phyloP scores from a whole-genome alignment of 2,329 filamentous ascomycete species.

The Colletotrichum graminicola region DNA sequence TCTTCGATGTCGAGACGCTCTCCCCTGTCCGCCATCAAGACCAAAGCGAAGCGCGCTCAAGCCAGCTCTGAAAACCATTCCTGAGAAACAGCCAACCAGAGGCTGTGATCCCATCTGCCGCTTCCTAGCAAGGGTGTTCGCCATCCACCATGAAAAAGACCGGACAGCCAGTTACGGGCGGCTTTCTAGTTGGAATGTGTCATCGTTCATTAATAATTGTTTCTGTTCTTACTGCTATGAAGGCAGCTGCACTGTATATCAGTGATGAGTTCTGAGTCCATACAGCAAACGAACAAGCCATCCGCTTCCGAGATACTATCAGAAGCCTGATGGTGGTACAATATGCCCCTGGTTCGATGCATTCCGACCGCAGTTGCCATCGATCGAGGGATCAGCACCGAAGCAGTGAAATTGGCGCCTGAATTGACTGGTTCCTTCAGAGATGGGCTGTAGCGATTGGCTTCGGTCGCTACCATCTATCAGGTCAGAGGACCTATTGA shows the following conservation, averaged over 20 bases:
- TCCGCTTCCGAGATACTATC: background rate
- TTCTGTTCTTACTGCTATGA: background rate
- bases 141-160: conserved; percentile 18
- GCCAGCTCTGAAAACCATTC: conserved; percentile 11
- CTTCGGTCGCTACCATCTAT: conserved; percentile 18
- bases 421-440: conserved; percentile 1
- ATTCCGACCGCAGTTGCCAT: conserved; percentile 8
- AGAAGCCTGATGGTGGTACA: background rate
- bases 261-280: background rate
- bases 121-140: conserved; percentile 16
- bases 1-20: background rate
- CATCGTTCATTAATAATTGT: background rate
- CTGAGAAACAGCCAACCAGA: conserved; percentile 18
- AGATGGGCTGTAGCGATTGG: conserved; percentile 26
- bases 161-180: conserved; percentile 10
- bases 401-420: background rate
- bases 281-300: background rate
- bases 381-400: conserved; percentile 30
- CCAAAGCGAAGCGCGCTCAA: conserved; percentile 26
- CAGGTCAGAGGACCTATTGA: conserved; percentile 1
- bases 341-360: background rate
- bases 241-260: background rate
- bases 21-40: conserved; percentile 17
- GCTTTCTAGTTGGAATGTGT: background rate
- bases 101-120: conserved; percentile 30